phyloP scores from a whole-genome alignment of 2,329 filamentous ascomycete genomes.

The Fusarium napiforme region DNA sequence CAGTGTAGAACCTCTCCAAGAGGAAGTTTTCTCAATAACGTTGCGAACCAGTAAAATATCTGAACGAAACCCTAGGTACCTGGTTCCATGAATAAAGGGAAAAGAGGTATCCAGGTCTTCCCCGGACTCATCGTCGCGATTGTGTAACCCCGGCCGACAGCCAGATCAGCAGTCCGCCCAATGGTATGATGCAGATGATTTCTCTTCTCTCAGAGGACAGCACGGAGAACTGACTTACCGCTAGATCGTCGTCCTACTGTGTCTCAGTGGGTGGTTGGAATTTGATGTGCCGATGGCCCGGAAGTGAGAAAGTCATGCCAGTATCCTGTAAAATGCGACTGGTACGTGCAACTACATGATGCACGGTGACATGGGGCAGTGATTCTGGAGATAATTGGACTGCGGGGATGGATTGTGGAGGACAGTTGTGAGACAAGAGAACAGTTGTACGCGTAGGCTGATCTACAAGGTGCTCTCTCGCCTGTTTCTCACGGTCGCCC shows the following conservation, averaged over 20 bases:
- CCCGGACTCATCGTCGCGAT: background rate
- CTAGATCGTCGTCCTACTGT: background rate
- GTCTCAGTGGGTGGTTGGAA: background rate
- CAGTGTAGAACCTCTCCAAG: accelerated
- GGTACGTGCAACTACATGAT: background rate
- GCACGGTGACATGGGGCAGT: background rate
- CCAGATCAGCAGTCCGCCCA: background rate
- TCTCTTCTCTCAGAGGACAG: background rate
- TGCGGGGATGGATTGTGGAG: background rate
- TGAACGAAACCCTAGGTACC: accelerated
- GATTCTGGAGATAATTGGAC: background rate
- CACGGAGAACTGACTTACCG: background rate
- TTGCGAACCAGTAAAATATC: accelerated
- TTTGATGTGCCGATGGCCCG: background rate
- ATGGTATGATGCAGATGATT: background rate
- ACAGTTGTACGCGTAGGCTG: background rate
- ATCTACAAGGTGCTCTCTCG: background rate
- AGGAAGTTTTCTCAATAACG: accelerated
- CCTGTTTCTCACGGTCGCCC: accelerated
- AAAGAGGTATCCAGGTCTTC: accelerated
- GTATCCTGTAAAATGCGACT: background rate
- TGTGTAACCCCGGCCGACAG: background rate
- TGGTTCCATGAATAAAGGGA: accelerated
- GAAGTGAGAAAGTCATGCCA: background rate
- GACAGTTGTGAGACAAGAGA: background rate